Conservation (phyloP, 2,329 filamentous ascomycete genomes). For the Parascedosporium putredinis region DNA sequence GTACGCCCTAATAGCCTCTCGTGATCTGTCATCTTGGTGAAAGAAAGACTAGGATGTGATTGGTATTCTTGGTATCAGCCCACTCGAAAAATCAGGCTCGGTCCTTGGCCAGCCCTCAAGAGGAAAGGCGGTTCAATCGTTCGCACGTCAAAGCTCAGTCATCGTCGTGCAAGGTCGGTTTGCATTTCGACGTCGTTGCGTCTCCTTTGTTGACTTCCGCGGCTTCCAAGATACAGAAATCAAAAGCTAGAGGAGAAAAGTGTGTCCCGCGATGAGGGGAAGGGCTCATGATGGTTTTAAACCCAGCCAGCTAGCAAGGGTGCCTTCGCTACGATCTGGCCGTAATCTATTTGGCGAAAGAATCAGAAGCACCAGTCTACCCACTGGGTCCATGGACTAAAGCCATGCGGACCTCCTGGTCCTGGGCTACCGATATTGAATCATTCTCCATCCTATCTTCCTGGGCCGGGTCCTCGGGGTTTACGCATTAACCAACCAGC, state of each 20-base stretch:
- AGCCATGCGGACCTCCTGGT: neutral
- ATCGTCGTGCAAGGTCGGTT: neutral
- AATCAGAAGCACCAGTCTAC: neutral
- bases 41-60: too few species aligned
- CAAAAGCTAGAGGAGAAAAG: too few species aligned
- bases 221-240: neutral
- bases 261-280: too few species aligned
- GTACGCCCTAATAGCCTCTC: neutral
- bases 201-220: neutral
- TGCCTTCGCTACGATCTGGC: neutral
- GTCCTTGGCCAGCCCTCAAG: too few species aligned
- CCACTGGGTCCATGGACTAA: neutral
- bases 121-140: too few species aligned
- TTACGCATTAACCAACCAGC: neutral
- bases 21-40: neutral
- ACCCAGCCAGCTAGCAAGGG: neutral
- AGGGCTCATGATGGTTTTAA: too few species aligned
- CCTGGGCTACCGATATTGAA: neutral
- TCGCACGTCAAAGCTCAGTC: neutral
- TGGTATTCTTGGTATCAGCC: too few species aligned
- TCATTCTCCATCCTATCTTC: neutral
- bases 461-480: neutral
- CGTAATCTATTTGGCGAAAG: constrained; percentile 5
- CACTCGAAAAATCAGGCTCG: too few species aligned
- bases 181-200: neutral